Conservation (phyloP, 495 filamentous ascomycete species). For the Astrothelium macrocarpum region DNA sequence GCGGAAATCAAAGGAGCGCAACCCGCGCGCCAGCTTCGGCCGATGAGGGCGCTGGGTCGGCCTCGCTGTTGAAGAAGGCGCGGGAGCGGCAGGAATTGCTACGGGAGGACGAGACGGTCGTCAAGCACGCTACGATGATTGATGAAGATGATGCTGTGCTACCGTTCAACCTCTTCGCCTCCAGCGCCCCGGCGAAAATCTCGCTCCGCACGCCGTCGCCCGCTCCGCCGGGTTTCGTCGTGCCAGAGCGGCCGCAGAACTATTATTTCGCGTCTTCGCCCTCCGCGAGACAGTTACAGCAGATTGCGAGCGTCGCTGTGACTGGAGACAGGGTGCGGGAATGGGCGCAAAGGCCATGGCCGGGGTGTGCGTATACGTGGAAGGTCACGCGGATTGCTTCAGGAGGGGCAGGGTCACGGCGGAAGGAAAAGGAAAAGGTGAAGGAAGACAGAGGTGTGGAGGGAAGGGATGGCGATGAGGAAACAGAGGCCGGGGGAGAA, state of each 20-base stretch:
- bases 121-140: not conserved
- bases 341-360: slow-evolving; percentile 32
- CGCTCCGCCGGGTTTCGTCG: slow-evolving; percentile 27
- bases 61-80: not conserved
- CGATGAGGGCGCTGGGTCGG: too few relatives aligned
- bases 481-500: slow-evolving; percentile 22
- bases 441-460: not conserved
- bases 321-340: slow-evolving; percentile 37
- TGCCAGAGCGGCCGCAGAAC: slow-evolving; percentile 32
- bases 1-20: too few relatives aligned
- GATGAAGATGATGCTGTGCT: slow-evolving; percentile 33
- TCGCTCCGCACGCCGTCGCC: slow-evolving; percentile 10
- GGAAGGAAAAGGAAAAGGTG: not conserved
- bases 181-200: slow-evolving; percentile 21
- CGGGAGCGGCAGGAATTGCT: not conserved
- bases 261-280: slow-evolving; percentile 39
- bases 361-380: slow-evolving; percentile 49
- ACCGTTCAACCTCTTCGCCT: slow-evolving; percentile 45
- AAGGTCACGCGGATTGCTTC: slow-evolving; percentile 32
- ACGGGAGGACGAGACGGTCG: not conserved
- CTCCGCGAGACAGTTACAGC: slow-evolving; percentile 20
- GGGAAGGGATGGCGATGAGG: slow-evolving; percentile 28
- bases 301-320: slow-evolving; percentile 36
- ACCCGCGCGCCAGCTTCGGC: too few relatives aligned
- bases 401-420: not conserved